Percentiles rank a stretch among this genome's conserved stretches.
Conservation (phyloP, 192 early-diverging fungal genomes). For the Backusella westeae region DNA sequence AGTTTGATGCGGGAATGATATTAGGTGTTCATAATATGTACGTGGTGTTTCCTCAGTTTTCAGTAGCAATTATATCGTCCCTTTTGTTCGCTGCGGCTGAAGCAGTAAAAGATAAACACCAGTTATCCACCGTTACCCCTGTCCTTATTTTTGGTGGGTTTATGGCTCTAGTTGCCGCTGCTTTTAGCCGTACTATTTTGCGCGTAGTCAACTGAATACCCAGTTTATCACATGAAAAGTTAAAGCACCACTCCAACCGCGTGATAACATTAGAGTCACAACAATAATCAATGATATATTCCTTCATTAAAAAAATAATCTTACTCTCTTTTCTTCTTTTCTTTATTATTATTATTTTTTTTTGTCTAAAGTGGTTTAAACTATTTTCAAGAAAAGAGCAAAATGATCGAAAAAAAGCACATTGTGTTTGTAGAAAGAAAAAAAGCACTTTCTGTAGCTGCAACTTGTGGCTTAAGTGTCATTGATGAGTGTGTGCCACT, state of each 20-base stretch:
- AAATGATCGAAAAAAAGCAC: slow-evolving; percentile 31
- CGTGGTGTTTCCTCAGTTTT: slow-evolving; percentile 91
- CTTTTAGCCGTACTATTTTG: slow-evolving; percentile 42
- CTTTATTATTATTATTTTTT: neutral
- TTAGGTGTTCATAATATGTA: slow-evolving; percentile 95
- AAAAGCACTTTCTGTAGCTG: slow-evolving; percentile 24
- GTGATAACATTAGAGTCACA: neutral
- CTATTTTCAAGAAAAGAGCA: neutral
- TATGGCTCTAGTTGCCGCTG: slow-evolving; percentile 59
- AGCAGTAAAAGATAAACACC: slow-evolving; percentile 21
- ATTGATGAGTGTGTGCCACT: slow-evolving; percentile 22
- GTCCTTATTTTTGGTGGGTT: slow-evolving; percentile 68
- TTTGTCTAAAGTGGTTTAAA: neutral
- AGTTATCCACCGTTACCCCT: slow-evolving; percentile 48
- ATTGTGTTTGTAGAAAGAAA: slow-evolving; percentile 40
- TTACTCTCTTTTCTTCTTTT: neutral
- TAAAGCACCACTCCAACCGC: slow-evolving; percentile 1
- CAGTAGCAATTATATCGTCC: slow-evolving; percentile 68
- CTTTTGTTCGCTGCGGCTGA: slow-evolving; percentile 57
- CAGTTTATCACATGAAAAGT: neutral
- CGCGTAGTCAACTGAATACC: slow-evolving; percentile 11
- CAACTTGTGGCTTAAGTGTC: slow-evolving; percentile 24
- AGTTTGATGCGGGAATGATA: slow-evolving; percentile 60
- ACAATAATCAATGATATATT: neutral
- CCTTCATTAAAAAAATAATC: neutral